Base-by-base conservation (phyloP, 2,329 filamentous ascomycete species). In the Tolypocladium tropicale region DNA sequence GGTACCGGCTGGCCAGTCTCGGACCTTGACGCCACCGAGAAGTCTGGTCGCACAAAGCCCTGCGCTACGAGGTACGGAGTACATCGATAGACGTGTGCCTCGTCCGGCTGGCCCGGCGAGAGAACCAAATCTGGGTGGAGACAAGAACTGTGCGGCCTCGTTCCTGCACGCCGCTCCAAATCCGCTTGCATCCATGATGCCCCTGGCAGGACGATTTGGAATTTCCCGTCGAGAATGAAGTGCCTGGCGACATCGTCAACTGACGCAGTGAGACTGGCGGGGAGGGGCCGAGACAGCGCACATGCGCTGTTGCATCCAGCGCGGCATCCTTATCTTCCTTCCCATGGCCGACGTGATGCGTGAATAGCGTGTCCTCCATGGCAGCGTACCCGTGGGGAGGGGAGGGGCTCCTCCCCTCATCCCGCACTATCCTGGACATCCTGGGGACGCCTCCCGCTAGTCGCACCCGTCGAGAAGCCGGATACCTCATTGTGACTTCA, bases 1-100 rank as follows among this genome's bases (percentile, higher is more conserved):
- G 52, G 52, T 16, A 46, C 52, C n/a, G 25, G 52, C 37, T 18
- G 37, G 37, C 52, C 52, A 53, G 11, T 53, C 9, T 30, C 14
- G 18, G 28, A 32, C 52, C 52, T 53, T 53, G 52, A 53, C 52
- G 52, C 52, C 52, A 53, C 52, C 52, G 52, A 53, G 37, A 53
- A 43, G 3, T 21, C 37, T 25, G 23, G 51, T 32, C 52, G 18
- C 28, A 50, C 43, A 16, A 49, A n/a, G 16, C 21, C 9, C 3
- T 14, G 28, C 46, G n/a, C n/a, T n/a, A n/a, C n/a, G n/a, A n/a
- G n/a, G n/a, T n/a, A n/a, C n/a, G n/a, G n/a, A n/a, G n/a, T 50
- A 4, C 28, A 14, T 28, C 9, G 46, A 9, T 23, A 37, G 36
- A 33, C 43, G 52, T 6, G 10, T 33, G 25, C 21, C 36, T 18